Evolutionary conservation across 495 filamentous ascomycete genomes (phyloP).

Genomic region (Evernia prunastri): DNA sequence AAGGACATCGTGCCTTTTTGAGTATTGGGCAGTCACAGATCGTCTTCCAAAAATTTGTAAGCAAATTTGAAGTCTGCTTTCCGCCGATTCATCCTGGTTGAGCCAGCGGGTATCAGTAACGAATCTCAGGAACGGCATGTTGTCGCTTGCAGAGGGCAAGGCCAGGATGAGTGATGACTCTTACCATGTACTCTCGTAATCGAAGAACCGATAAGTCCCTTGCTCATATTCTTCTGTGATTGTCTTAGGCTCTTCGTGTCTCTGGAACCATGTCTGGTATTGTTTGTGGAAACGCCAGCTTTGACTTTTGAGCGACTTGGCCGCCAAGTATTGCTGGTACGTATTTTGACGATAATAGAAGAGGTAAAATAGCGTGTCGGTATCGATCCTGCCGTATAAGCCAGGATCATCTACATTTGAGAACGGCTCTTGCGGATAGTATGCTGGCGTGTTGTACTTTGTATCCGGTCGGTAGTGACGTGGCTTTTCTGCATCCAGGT

Average conservation of each 20-base stretch:
- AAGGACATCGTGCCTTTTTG: background rate
- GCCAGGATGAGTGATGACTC: constrained; percentile 13
- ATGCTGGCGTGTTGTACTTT: constrained; percentile 68
- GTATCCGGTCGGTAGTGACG: constrained; percentile 76
- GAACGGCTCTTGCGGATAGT: constrained; percentile 88
- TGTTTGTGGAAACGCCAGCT: constrained; percentile 99
- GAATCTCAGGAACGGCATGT: constrained; percentile 6
- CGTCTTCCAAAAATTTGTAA: constrained; percentile 94
- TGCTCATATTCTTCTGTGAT: constrained; percentile 99
- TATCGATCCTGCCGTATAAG: constrained; percentile 80
- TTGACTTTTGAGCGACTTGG: constrained; percentile 89
- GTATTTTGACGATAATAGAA: constrained; percentile 98
- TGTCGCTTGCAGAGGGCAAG: constrained; percentile 10
- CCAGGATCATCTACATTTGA: constrained; percentile 84
- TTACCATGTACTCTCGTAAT: constrained; percentile 98
- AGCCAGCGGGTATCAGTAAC: constrained; percentile 14
- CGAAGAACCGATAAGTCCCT: constrained; percentile 97
- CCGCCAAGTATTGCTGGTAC: constrained; percentile 93
- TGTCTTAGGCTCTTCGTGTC: constrained; percentile 94
- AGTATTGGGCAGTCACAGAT: constrained; percentile 49
- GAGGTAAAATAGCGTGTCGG: constrained; percentile 95
- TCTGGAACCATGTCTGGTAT: constrained; percentile 98
- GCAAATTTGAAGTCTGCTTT: constrained; percentile 98
- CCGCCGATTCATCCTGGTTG: constrained; percentile 89
- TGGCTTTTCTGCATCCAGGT: constrained; percentile 72